phyloP scores from a whole-genome alignment of 2,329 filamentous ascomycete genomes.

The Didymella keratinophila region DNA sequence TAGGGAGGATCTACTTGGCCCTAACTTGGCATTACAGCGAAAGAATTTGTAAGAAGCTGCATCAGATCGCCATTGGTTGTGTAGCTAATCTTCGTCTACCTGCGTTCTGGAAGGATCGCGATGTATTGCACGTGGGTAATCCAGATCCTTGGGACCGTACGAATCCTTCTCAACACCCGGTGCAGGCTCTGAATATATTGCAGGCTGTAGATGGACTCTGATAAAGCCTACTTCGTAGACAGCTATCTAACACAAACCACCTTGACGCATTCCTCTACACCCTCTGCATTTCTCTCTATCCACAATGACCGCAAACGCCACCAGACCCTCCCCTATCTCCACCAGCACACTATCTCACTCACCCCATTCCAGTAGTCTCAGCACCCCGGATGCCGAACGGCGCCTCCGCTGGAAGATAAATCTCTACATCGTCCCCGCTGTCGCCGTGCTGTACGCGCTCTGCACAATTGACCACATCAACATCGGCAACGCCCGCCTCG shows the following conservation, averaged over 20 bases:
- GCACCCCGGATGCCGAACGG: not conserved
- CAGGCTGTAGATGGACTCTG: not conserved
- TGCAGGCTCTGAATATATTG: not conserved
- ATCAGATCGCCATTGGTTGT: not conserved
- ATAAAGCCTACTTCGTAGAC: not conserved
- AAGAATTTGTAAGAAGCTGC: not conserved
- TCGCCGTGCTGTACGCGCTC: not conserved
- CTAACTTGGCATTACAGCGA: not conserved
- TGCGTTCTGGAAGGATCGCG: not conserved
- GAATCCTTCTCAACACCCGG: not conserved
- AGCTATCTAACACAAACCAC: no score
- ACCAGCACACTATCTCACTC: not conserved
- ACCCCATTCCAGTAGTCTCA: not conserved
- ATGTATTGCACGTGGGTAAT: not conserved
- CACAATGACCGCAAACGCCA: not conserved
- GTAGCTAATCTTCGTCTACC: not conserved
- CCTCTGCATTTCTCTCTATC: not conserved
- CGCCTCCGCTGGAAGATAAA: not conserved
- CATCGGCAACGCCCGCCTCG: constrained; percentile 2
- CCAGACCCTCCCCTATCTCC: not conserved
- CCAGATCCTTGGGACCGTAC: not conserved
- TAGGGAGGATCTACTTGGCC: not conserved
- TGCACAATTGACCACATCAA: not conserved
- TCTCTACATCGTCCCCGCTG: not conserved
- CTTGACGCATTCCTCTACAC: no score